These are phyloP conservation scores for Tanacetum coccineum DNA, from an alignment of 129 eudicot species.

Conservation along the genomic window DNA sequence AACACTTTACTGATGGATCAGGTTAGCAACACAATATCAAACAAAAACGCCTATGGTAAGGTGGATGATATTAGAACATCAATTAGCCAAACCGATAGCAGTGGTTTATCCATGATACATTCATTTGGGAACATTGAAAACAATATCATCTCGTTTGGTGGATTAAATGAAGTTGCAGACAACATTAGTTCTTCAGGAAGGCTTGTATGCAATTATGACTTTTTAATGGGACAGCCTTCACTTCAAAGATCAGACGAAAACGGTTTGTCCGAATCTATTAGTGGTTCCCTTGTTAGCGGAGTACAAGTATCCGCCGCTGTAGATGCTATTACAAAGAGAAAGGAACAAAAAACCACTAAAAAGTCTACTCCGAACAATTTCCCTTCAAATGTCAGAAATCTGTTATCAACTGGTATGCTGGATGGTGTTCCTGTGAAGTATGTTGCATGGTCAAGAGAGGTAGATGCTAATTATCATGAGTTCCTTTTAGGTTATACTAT, in stretches of 20 bases:
- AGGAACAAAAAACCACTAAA: slow-evolving; percentile 41
- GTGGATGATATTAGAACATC: slow-evolving; percentile 23
- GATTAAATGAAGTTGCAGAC: slow-evolving; percentile 32
- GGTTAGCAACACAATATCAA: slow-evolving; percentile 20
- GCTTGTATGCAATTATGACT: slow-evolving; percentile 52
- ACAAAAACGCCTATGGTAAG: not conserved
- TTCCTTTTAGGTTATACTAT: slow-evolving; percentile 8
- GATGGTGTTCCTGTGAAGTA: slow-evolving; percentile 63
- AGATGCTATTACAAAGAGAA: slow-evolving; percentile 37
- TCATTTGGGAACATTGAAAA: slow-evolving; percentile 41
- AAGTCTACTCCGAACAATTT: slow-evolving; percentile 48
- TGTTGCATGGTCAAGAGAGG: slow-evolving; percentile 72
- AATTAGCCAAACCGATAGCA: slow-evolving; percentile 31
- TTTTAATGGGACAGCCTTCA: slow-evolving; percentile 46
- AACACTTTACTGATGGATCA: slow-evolving; percentile 35
- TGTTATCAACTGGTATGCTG: slow-evolving; percentile 63
- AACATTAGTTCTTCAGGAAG: slow-evolving; percentile 43
- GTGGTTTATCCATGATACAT: slow-evolving; percentile 34
- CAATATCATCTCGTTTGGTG: slow-evolving; percentile 62
- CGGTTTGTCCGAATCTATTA: slow-evolving; percentile 33
- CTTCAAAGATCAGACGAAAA: slow-evolving; percentile 32
- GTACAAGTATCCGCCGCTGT: slow-evolving; percentile 24
- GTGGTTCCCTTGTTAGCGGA: slow-evolving; percentile 27
- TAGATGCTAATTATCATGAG: slow-evolving; percentile 28
- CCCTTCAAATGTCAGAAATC: slow-evolving; percentile 60